Conservation (phyloP, 1,284 basidiomycete genomes). For the Rhodotorula sp. region DNA sequence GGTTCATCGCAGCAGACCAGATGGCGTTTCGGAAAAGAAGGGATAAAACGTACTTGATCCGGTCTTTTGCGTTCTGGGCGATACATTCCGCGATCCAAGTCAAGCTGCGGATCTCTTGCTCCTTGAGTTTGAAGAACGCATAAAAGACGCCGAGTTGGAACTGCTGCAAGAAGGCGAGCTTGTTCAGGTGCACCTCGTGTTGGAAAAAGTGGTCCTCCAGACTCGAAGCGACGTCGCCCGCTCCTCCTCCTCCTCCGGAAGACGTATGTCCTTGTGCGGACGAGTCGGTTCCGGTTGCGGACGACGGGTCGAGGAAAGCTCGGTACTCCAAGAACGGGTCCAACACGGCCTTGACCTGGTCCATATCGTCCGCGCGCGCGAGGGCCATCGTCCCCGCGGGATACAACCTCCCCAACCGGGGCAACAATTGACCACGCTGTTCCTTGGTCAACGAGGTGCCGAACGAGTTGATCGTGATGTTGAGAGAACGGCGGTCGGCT, state of each 20-base stretch:
- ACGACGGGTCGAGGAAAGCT: conserved; percentile 66
- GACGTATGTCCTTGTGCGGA: conserved; percentile 8
- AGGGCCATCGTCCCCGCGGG: conserved; percentile 94
- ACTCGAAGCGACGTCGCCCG: conserved; percentile 51
- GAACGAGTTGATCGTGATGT: conserved; percentile 99
- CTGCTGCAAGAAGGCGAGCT: conserved; percentile 89
- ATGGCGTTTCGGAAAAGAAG: neutral
- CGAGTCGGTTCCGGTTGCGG: conserved; percentile 42
- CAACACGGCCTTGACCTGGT: conserved; percentile 84
- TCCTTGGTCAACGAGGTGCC: conserved; percentile 93
- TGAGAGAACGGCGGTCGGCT: conserved; percentile 93
- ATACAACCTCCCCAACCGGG: conserved; percentile 86
- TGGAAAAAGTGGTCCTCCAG: conserved; percentile 95
- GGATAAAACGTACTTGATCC: conserved; percentile 57
- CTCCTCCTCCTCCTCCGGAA: conserved; percentile 8
- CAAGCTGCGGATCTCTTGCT: conserved; percentile 96
- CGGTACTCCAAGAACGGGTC: conserved; percentile 89
- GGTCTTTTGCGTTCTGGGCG: conserved; percentile 86
- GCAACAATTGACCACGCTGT: conserved; percentile 92
- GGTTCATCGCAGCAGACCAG: neutral
- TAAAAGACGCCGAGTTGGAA: conserved; percentile 78
- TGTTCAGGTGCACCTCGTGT: conserved; percentile 89
- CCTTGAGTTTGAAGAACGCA: conserved; percentile 93
- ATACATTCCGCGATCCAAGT: conserved; percentile 68
- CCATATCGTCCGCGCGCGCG: conserved; percentile 91